Evolutionary conservation across 2,329 filamentous ascomycete genomes (phyloP).

Genomic region (Sarocladium strictum): DNA sequence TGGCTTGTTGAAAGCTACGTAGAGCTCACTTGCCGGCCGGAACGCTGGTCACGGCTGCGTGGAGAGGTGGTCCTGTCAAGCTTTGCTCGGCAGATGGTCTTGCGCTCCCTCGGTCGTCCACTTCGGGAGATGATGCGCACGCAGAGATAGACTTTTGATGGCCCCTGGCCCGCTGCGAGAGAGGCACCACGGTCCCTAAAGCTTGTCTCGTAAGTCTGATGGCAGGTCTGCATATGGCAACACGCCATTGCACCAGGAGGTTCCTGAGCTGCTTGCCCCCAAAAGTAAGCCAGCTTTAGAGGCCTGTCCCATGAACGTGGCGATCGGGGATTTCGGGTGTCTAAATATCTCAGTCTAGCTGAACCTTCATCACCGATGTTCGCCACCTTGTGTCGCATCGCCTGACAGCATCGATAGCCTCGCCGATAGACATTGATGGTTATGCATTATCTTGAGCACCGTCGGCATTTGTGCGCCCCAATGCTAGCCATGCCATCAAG

Average conservation of each 20-base stretch:
- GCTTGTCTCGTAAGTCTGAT: conserved; percentile 4
- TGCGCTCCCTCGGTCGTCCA: neutral
- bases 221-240: neutral
- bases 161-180: conserved; percentile 3
- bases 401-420: no score
- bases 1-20: neutral
- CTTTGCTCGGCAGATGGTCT: conserved; percentile 22
- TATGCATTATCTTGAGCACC: no score
- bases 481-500: no score
- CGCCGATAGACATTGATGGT: no score
- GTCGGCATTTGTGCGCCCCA: no score
- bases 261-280: neutral
- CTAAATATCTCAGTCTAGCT: neutral
- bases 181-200: conserved; percentile 7
- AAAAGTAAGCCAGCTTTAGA: neutral
- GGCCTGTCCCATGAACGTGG: neutral
- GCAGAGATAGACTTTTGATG: conserved; percentile 7
- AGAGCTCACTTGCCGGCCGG: neutral
- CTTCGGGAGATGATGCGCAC: conserved; percentile 5
- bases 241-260: neutral
- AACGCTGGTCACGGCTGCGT: neutral
- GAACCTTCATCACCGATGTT: neutral
- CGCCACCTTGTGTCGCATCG: no score
- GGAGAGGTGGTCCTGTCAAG: conserved; percentile 17
- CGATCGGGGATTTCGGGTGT: conserved; percentile 3